Conservation (phyloP, 495 filamentous ascomycete species). For the Oidiodendron maius region DNA sequence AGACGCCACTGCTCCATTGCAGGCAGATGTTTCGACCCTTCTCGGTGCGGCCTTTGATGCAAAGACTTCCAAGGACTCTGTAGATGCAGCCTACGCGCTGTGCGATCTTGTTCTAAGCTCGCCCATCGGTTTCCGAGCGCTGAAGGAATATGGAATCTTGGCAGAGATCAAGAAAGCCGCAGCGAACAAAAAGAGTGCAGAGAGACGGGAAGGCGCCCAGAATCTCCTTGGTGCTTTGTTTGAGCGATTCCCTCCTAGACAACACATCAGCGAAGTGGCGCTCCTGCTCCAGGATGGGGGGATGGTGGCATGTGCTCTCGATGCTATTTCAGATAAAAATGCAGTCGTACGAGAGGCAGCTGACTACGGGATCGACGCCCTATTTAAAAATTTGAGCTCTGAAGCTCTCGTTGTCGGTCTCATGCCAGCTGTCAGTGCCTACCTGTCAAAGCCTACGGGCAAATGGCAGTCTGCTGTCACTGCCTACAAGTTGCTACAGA, state of each 20-base stretch:
- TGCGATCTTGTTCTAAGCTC: slow-evolving; percentile 73
- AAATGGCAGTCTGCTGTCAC: slow-evolving; percentile 97
- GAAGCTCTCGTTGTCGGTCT: slow-evolving; percentile 79
- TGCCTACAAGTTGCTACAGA: slow-evolving; percentile 73
- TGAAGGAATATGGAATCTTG: slow-evolving; percentile 67
- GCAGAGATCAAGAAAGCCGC: slow-evolving; percentile 77
- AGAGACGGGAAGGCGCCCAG: slow-evolving; percentile 85
- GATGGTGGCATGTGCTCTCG: slow-evolving; percentile 66
- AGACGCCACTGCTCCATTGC: slow-evolving; percentile 56
- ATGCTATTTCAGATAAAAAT: slow-evolving; percentile 87
- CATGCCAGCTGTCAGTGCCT: slow-evolving; percentile 63
- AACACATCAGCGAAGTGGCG: slow-evolving; percentile 72
- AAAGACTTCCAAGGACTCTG: slow-evolving; percentile 76
- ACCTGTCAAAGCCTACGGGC: slow-evolving; percentile 71
- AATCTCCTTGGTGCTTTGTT: slow-evolving; percentile 90
- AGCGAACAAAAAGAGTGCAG: slow-evolving; percentile 87
- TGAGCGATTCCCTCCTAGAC: slow-evolving; percentile 75
- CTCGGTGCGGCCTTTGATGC: slow-evolving; percentile 72
- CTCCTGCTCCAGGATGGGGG: slow-evolving; percentile 77
- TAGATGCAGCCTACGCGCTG: slow-evolving; percentile 81
- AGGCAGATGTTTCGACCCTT: slow-evolving; percentile 66
- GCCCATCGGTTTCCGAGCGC: slow-evolving; percentile 70
- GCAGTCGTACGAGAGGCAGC: slow-evolving; percentile 82
- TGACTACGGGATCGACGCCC: slow-evolving; percentile 87
- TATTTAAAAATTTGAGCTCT: slow-evolving; percentile 70